These are phyloP conservation scores for Eucalyptus regnans DNA, from an alignment of 345 rosid species.

Conservation along the genomic window DNA sequence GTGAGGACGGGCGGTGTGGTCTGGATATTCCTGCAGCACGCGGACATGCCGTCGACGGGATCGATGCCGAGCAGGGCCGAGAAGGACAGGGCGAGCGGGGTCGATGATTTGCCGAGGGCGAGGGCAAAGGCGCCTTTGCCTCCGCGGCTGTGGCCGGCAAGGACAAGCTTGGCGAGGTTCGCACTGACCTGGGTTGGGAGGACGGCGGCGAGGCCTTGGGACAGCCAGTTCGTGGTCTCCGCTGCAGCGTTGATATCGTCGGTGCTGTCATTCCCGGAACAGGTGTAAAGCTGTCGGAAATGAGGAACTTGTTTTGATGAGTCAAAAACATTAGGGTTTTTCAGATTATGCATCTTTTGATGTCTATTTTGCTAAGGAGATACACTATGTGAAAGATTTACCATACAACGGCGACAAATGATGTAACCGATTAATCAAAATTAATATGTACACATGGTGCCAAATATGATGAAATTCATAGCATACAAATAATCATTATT, in stretches of 20 bases:
- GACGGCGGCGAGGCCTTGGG: constrained; percentile 20
- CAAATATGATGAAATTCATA: background rate
- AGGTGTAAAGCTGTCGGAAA: constrained; percentile 32
- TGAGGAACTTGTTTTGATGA: background rate
- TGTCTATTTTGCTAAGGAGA: background rate
- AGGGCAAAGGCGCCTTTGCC: constrained; percentile 68
- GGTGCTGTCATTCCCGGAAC: constrained; percentile 36
- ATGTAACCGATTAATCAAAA: background rate
- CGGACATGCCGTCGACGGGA: background rate
- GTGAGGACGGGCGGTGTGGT: background rate
- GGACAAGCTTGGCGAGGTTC: constrained; percentile 37
- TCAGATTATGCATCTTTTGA: background rate
- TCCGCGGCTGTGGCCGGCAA: constrained; percentile 74
- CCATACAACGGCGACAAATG: fast-evolving
- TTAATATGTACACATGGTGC: background rate
- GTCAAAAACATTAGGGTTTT: background rate
- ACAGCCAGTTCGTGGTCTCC: constrained; percentile 41
- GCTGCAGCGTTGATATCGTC: constrained; percentile 45
- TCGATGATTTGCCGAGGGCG: constrained; percentile 27
- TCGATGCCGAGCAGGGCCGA: background rate
- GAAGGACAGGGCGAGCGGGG: background rate
- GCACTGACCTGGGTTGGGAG: constrained; percentile 41
- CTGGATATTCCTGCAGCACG: background rate
- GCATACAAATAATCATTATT: background rate
- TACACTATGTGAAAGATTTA: background rate